These are phyloP conservation scores for Cladosporium oxysporum DNA, from an alignment of 2,329 filamentous ascomycete species.

Conservation along the genomic window DNA sequence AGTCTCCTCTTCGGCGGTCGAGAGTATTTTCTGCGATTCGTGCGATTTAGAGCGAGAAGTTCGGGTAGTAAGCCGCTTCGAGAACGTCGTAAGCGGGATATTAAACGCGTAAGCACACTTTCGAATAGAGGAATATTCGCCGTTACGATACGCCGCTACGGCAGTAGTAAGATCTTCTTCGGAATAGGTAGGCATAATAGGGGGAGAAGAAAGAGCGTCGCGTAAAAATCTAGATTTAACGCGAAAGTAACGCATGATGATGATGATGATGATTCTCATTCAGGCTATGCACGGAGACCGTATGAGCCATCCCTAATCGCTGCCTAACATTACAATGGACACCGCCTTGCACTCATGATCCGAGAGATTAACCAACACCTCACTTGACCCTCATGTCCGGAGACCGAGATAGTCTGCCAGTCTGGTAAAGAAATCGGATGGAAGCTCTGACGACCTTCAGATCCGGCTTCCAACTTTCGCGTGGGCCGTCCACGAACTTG, in stretches of 20 bases:
- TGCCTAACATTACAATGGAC: neutral
- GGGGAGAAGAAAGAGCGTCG: neutral
- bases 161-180: too few relatives aligned
- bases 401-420: slow-evolving; percentile 20
- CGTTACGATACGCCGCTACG: too few relatives aligned
- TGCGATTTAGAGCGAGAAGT: neutral
- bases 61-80: neutral
- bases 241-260: neutral
- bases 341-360: slow-evolving; percentile 1
- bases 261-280: too few relatives aligned
- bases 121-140: too few relatives aligned
- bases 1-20: neutral
- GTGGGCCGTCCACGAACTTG: slow-evolving; percentile 17
- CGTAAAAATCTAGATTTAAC: neutral
- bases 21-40: neutral
- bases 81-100: neutral
- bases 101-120: neutral
- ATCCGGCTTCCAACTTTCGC: slow-evolving; percentile 20
- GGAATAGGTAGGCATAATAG: neutral
- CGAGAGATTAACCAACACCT: slow-evolving; percentile 19
- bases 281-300: too few relatives aligned
- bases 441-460: slow-evolving; percentile 9
- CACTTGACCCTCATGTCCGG: slow-evolving; percentile 13
- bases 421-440: slow-evolving; percentile 15
- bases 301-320: neutral